Percentiles rank a stretch among this genome's conserved stretches.
Conservation (phyloP, 805 yeast species). For the Kluyveromyces starmeri region DNA sequence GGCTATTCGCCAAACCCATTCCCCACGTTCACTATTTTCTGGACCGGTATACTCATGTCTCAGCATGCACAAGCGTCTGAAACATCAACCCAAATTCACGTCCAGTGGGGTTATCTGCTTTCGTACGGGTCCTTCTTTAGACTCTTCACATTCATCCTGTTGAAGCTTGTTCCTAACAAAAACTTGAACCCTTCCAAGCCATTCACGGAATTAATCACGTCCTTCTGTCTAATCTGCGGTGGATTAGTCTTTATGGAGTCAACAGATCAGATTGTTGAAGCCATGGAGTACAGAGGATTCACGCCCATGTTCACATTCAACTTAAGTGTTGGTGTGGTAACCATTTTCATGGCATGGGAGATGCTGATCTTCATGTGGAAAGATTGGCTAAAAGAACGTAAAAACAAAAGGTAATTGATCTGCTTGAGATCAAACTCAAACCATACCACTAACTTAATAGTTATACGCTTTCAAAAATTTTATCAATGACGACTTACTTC, state of each 20-base stretch:
- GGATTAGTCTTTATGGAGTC: conserved; percentile 90
- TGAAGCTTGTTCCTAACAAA: conserved; percentile 36
- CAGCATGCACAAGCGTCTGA: conserved; percentile 81
- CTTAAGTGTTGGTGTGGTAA: conserved; percentile 68
- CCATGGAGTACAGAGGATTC: conserved; percentile 72
- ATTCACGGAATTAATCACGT: conserved; percentile 71
- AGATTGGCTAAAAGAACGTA: conserved; percentile 35
- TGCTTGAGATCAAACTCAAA: no score
- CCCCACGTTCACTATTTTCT: conserved; percentile 86
- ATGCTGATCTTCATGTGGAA: conserved; percentile 60
- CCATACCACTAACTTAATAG: no score
- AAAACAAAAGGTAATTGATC: conserved; percentile 12
- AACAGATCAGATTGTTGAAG: conserved; percentile 76
- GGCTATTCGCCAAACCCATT: conserved; percentile 90
- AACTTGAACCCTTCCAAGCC: conserved; percentile 55
- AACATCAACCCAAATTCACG: conserved; percentile 71
- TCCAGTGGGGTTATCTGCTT: conserved; percentile 86
- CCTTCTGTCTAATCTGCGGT: conserved; percentile 77
- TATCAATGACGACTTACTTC: no score
- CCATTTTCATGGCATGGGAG: conserved; percentile 83
- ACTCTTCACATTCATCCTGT: conserved; percentile 48
- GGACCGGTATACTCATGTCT: conserved; percentile 96
- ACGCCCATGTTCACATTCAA: conserved; percentile 89
- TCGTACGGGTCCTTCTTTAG: conserved; percentile 79
- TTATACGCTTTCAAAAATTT: no score